Base-by-base conservation (phyloP, 805 yeast species). In the Teunomyces atbi region DNA sequence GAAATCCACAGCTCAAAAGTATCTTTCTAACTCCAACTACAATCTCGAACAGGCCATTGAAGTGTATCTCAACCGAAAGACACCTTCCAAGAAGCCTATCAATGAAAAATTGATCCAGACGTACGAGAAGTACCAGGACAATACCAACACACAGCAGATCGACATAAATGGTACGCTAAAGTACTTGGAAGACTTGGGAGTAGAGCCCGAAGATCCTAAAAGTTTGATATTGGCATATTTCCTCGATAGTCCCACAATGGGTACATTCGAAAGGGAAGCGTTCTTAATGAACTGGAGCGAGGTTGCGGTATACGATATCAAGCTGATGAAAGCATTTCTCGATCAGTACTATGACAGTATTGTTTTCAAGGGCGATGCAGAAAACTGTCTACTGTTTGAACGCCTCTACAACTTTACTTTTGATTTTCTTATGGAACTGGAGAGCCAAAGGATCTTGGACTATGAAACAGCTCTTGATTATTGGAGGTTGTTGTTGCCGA, bases 91-190 rank as follows among this genome's bases (percentile, higher is more conserved):
- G 34, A 36, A 36, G 18, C 16, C 38, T 3, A 23, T 15, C 27
- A 58, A 52, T 47, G 45, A 56, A 5, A 46, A 53, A 27, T 50
- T 77, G 32, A 54, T 54, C 13, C 54, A 52, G 0, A 16, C 78
- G 1, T 78, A 66, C 51, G 60, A 70, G 29, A 52, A 58, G 41
- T 71, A 69, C 51, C 49, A 52, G 39, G 71, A 65, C 43, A 51
- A 58, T 10, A 60, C 59, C 0, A 59, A 61, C 11, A 64, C 60
- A 1, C 62, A 68, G 10, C 56, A 48, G 35, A 87, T 90, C 32
- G 92, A 83, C 20, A 73, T 87, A 7, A 94, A 89, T 47, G 97
- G 96, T 0, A 85, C 97, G 0, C 62, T 91, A 7, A 53, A 59
- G 33, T 88, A 83, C 55, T 68, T 92, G 18, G 73, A 72, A 12